A percentile compares a stretch with the other conserved stretches of the same genome.
phyloP scores from a whole-genome alignment of 768 basidiomycete species.

The Rhizopogon sp. region DNA sequence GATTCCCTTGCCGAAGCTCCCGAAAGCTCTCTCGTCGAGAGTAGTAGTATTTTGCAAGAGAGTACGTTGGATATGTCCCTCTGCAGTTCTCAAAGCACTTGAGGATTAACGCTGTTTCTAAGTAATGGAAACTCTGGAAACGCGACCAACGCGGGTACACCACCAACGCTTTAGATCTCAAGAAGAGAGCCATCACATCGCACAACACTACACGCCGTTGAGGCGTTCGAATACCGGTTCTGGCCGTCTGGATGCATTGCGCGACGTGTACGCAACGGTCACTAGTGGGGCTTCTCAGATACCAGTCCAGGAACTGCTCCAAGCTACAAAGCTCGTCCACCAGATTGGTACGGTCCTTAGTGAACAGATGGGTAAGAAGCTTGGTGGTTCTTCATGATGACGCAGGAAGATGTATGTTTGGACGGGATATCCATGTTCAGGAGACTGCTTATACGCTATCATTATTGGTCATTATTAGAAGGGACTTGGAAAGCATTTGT shows the following conservation, averaged over 20 bases:
- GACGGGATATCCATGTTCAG: not conserved
- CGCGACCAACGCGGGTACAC: not conserved
- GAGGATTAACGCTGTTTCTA: not conserved
- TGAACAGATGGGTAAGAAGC: constrained; percentile 38
- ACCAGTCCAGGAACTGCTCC: constrained; percentile 42
- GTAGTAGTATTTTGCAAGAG: not conserved
- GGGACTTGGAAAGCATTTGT: not conserved
- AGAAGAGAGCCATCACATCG: constrained; percentile 2
- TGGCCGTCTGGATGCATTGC: constrained; percentile 38
- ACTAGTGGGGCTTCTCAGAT: constrained; percentile 42
- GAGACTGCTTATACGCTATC: not conserved
- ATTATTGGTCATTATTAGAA: not conserved
- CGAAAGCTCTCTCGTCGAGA: constrained; percentile 6
- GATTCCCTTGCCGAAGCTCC: constrained; percentile 11
- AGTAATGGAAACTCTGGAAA: not conserved
- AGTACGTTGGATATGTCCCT: not conserved
- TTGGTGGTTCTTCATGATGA: constrained; percentile 14
- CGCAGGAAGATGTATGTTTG: not conserved
- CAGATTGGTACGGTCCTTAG: constrained; percentile 42
- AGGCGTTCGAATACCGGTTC: constrained; percentile 36
- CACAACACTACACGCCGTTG: constrained; percentile 17
- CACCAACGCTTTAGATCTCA: constrained; percentile 4
- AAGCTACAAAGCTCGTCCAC: constrained; percentile 40
- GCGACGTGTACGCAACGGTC: constrained; percentile 39
- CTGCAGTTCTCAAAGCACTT: not conserved